These are phyloP conservation scores for Coemansia sp. DNA, from an alignment of 192 early-diverging fungal genomes.

Conservation along the genomic window DNA sequence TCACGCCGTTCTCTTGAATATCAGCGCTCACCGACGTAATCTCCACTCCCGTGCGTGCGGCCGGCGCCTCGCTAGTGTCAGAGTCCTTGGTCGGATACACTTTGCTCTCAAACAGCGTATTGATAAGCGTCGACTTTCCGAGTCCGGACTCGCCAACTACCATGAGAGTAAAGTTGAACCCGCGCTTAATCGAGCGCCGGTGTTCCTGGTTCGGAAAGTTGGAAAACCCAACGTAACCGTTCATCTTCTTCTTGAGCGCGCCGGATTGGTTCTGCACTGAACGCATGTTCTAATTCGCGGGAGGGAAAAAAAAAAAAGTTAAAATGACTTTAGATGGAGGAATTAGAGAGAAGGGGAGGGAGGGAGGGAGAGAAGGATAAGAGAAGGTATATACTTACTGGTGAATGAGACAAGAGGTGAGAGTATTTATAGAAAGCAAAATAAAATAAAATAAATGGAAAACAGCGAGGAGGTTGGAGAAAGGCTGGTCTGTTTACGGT, in stretches of 20 bases:
- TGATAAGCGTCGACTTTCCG: slow-evolving; percentile 96
- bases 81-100: slow-evolving; percentile 82
- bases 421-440: not conserved
- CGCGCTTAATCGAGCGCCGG: slow-evolving; percentile 90
- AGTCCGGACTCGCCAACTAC: slow-evolving; percentile 95
- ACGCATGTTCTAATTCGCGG: slow-evolving; percentile 9
- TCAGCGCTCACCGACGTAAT: slow-evolving; percentile 82
- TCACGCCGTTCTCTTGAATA: slow-evolving; percentile 94
- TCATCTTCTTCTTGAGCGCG: slow-evolving; percentile 63
- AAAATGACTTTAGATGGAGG: too few relatives aligned
- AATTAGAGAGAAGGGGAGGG: not conserved
- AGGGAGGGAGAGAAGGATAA: not conserved
- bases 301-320: not conserved
- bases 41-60: slow-evolving; percentile 57
- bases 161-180: slow-evolving; percentile 96
- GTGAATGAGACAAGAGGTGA: not conserved
- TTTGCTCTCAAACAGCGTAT: slow-evolving; percentile 92
- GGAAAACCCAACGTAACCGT: slow-evolving; percentile 92
- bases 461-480: not conserved
- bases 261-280: slow-evolving; percentile 13
- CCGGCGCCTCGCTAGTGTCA: slow-evolving; percentile 10
- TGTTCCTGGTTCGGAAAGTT: slow-evolving; percentile 93
- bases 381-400: not conserved
- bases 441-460: not conserved
- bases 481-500: too few relatives aligned